Conservation (phyloP, 2,329 filamentous ascomycete species). For the Emergomyces pasteurianus region DNA sequence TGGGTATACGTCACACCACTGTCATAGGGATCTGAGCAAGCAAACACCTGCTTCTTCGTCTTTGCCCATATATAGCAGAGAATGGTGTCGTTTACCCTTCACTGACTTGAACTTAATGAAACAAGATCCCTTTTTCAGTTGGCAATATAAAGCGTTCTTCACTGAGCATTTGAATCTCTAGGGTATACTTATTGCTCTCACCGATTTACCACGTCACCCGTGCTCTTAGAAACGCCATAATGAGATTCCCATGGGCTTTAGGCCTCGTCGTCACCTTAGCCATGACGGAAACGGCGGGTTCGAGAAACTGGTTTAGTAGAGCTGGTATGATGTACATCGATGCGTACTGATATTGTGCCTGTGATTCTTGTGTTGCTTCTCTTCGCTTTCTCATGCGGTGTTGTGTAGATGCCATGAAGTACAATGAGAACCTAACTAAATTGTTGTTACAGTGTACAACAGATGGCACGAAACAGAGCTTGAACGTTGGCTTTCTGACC, state of each 20-base stretch:
- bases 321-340: constrained; percentile 49
- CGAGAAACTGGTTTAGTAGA: constrained; percentile 77
- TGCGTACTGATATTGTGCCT: constrained; percentile 1
- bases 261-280: constrained; percentile 61
- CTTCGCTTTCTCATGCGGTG: not conserved
- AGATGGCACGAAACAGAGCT: constrained; percentile 98
- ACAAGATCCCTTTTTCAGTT: not conserved
- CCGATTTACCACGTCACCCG: not conserved
- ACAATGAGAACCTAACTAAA: constrained; percentile 4
- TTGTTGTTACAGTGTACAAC: constrained; percentile 63
- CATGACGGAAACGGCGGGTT: constrained; percentile 52
- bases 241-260: constrained; percentile 64
- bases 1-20: constrained; percentile 2
- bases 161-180: not conserved
- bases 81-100: not conserved
- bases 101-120: not conserved
- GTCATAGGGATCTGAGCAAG: not conserved
- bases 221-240: constrained; percentile 31
- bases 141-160: not conserved
- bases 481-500: constrained; percentile 88
- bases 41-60: not conserved
- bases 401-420: not conserved
- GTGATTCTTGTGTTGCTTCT: not conserved
- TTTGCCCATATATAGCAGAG: not conserved
- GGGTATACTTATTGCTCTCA: not conserved